Conservation (phyloP, 2,329 filamentous ascomycete genomes). For the Pochonia chlamydosporia region DNA sequence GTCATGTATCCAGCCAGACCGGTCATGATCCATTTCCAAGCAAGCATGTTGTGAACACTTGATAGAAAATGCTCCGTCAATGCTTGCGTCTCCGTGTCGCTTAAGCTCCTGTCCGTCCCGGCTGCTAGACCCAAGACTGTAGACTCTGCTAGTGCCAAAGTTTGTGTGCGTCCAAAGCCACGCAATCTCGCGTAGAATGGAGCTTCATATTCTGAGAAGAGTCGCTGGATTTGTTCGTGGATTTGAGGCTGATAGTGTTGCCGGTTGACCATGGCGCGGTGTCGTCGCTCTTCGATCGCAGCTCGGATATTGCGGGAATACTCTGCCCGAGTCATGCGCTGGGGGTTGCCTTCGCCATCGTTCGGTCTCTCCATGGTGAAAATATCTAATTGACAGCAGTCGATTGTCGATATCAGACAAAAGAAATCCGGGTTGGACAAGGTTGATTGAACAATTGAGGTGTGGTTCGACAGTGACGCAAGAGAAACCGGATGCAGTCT, state of each 20-base stretch:
- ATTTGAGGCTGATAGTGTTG: conserved; percentile 23
- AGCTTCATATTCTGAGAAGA: conserved; percentile 25
- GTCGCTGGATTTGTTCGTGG: conserved; percentile 24
- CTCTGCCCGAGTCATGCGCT: conserved; percentile 13
- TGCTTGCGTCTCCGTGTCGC: conserved; percentile 29
- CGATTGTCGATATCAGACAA: neutral
- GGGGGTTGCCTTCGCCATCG: conserved; percentile 20
- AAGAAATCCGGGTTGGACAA: neutral
- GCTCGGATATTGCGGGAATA: conserved; percentile 18
- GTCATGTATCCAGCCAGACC: conserved; percentile 19
- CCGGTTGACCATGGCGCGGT: conserved; percentile 20
- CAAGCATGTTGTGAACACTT: conserved; percentile 24
- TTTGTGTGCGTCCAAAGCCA: conserved; percentile 21
- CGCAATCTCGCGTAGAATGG: conserved; percentile 25
- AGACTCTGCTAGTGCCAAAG: conserved; percentile 21
- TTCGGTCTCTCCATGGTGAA: conserved; percentile 13
- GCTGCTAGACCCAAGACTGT: conserved; percentile 22
- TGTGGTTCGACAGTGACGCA: conserved; percentile 9
- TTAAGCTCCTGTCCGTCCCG: conserved; percentile 23
- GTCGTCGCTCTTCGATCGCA: conserved; percentile 27
- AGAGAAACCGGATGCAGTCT: conserved; percentile 3
- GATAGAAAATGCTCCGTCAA: conserved; percentile 27
- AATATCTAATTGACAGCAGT: neutral
- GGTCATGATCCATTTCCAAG: conserved; percentile 21
- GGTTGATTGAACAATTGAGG: neutral